Base-by-base conservation (phyloP, 2,329 filamentous ascomycete species). In the Aspergillus sp. region DNA sequence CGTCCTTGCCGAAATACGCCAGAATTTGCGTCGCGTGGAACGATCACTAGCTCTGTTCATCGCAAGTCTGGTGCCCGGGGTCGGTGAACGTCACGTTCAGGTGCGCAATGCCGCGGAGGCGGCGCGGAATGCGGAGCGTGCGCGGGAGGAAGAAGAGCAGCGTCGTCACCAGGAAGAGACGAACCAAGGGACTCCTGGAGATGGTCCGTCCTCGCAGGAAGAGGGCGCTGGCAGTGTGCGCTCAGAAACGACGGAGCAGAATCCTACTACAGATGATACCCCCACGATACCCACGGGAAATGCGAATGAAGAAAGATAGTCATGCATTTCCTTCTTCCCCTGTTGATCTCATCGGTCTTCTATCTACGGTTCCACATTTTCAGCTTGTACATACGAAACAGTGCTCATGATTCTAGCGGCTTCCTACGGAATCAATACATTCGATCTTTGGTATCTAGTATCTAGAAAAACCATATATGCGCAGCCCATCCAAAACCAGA, bases 41-140 rank as follows among this genome's bases (percentile, higher is more conserved):
- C 74, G 84, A 34, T 79, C 79, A 1, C 62, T 83, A 38, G 81
- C 81, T n/a, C 71, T 87, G n/a, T 84, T 87, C 54, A 64, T 87
- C 31, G 83, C 83, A 0, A 85, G 81, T 65, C 63, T 87, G 46
- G 79, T 84, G 64, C 84, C 84, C 1, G 84, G 84, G 0, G 75
- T 87, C 21, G 83, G 84, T 0, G 84, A 87, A 64, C 73, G 81
- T 6, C 81, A 84, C 64, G 80, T 86, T 13, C 72, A 77, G 56
- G 82, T 80, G 21, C 74, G 80, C 53, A 78, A 81, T 59, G 78
- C 79, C 49, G 74, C 79, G 14, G 75, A 79, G 56, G 72, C 72
- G 16, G 67, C 63, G 44, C 61, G 60, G 14, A 62, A 67, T 53
- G 63, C 64, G 14, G 62, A 68, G 52, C 59, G 64, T 20, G 60